Base-by-base conservation (phyloP, 2,329 filamentous ascomycete genomes). In the Acarospora socialis region DNA sequence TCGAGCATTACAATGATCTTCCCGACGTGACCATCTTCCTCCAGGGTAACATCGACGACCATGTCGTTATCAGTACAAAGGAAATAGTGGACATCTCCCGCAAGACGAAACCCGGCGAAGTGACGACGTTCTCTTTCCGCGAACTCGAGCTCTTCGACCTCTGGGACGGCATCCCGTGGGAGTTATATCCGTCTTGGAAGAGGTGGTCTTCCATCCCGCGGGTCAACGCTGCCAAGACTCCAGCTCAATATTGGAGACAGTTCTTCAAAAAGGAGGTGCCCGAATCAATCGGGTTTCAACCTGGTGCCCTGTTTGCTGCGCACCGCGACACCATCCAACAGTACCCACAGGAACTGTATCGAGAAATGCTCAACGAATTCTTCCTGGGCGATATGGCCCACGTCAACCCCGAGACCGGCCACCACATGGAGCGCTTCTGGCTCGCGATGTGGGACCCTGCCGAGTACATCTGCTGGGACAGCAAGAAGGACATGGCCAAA, bases 11-110 rank as follows among this genome's bases (percentile, higher is more conserved):
- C 33, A 39, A 46, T 17, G 16, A 30, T 13, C 40, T 46, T 14
- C 40, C 43, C 5, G 38, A 40, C 15, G 40, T 46, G 7, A 48
- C 44, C 2, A 33, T 48, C 20, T 48, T 46, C 23, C 37, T 46
- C 5, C 45, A 48, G 33, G 45, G 42, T 22, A 36, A 39, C 22
- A 43, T 43, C 24, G 38, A 41, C 30, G 40, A 41, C 19, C 36
- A 38, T 32, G 27, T 33, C 18, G 35, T 31, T 8, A 28, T 41
- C 10, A 34, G 33, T 23, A 33, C 36, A 12, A 24, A 23, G 12
- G 40, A 40, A 17, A 36, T 42, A 21, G 39, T 37, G n/a, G 32
- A 34, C 6, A 24, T 26, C 10, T 22, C 40, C n/a, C 20, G 34
- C 15, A 26, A 21, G 18, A 37, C 42, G 14, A 32, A 37, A 10